phyloP scores from a whole-genome alignment of 2,329 filamentous ascomycete species.

The Rutstroemia sp. region DNA sequence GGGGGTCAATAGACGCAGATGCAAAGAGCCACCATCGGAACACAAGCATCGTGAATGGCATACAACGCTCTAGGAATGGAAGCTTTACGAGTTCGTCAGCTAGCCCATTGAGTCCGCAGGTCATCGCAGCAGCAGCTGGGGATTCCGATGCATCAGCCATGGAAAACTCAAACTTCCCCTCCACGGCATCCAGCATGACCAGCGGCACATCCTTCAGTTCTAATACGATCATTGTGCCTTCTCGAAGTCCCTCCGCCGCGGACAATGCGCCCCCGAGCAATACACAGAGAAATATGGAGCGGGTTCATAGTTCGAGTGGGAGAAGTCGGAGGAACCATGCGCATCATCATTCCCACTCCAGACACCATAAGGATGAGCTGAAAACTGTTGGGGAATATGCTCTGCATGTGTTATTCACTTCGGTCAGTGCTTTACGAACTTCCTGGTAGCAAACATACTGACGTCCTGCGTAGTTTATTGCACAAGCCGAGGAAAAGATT shows the following conservation, averaged over 20 bases:
- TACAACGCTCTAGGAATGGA: constrained; percentile 86
- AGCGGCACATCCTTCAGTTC: constrained; percentile 26
- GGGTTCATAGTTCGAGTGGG: constrained; percentile 51
- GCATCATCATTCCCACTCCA: constrained; percentile 58
- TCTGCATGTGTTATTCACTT: constrained; percentile 90
- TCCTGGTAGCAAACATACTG: constrained; percentile 9
- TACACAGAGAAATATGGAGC: constrained; percentile 47
- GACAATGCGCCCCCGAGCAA: constrained; percentile 38
- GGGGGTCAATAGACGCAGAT: constrained; percentile 37
- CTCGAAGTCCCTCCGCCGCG: constrained; percentile 32
- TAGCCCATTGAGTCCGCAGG: constrained; percentile 81
- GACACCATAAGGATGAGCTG: constrained; percentile 62
- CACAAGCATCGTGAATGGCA: constrained; percentile 93
- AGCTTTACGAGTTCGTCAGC: constrained; percentile 74
- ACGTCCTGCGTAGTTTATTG: constrained; percentile 62
- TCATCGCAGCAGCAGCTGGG: constrained; percentile 61
- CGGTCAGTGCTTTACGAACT: constrained; percentile 44
- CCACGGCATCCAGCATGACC: constrained; percentile 22
- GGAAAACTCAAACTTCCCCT: constrained; percentile 24
- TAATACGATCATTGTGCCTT: constrained; percentile 28
- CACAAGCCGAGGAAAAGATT: constrained; percentile 93
- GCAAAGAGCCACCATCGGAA: constrained; percentile 72
- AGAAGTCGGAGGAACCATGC: constrained; percentile 64
- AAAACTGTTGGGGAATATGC: constrained; percentile 98
- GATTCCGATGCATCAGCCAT: constrained; percentile 28